Conservation (phyloP, 805 yeast species). For the Diddensiella transvaalensis region DNA sequence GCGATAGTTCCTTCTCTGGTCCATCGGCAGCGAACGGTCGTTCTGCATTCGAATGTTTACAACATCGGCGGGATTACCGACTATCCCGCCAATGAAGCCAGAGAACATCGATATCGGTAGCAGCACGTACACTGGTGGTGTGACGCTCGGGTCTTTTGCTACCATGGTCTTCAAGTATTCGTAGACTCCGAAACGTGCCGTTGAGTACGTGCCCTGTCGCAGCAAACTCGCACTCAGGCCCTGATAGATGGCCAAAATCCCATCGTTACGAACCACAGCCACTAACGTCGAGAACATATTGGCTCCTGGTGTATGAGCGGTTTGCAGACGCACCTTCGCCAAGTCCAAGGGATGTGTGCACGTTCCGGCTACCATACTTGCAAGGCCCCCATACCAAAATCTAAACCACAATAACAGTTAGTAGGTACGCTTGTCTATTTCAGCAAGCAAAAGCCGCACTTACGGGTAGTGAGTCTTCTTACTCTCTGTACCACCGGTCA, state of each 20-base stretch:
- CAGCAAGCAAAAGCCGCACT: conserved; percentile 16
- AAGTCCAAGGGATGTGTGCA: conserved; percentile 74
- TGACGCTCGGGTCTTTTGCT: conserved; percentile 37
- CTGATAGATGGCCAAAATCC: conserved; percentile 60
- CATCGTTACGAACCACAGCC: conserved; percentile 60
- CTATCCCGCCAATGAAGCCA: conserved; percentile 79
- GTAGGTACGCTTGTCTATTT: too few species aligned
- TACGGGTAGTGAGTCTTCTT: conserved; percentile 32
- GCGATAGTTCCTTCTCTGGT: conserved; percentile 65
- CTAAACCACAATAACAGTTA: conserved; percentile 22
- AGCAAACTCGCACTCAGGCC: conserved; percentile 79
- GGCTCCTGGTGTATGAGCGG: conserved; percentile 66
- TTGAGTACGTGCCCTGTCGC: conserved; percentile 85
- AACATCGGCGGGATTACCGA: conserved; percentile 86
- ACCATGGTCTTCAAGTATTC: conserved; percentile 62
- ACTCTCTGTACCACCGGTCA: too few species aligned
- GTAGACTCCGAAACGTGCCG: conserved; percentile 83
- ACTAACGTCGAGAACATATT: conserved; percentile 58
- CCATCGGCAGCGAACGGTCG: conserved; percentile 65
- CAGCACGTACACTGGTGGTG: conserved; percentile 56
- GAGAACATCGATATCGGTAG: conserved; percentile 81
- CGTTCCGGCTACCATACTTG: conserved; percentile 39
- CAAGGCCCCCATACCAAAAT: conserved; percentile 44
- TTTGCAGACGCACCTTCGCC: conserved; percentile 83
- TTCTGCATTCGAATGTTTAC: conserved; percentile 90